Base-by-base conservation (phyloP, 2,329 filamentous ascomycete species). In the Nemania serpens region DNA sequence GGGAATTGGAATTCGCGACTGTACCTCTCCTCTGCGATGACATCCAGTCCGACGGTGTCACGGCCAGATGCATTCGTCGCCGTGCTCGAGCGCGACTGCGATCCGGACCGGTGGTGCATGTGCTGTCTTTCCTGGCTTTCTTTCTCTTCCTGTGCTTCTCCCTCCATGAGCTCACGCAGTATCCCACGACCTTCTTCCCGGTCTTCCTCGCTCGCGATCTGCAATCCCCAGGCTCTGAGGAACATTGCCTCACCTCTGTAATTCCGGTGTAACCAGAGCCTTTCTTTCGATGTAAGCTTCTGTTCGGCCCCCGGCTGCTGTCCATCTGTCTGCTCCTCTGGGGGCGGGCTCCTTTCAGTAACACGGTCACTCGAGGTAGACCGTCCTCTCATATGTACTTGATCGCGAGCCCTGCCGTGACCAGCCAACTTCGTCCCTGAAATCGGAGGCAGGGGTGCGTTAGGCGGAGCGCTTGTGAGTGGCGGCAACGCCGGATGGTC, bases 231-330 rank as follows among this genome's bases (percentile, higher is more conserved):
- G 6, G 70, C 68, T 18, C 63, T 66, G 29, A 72, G 58, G 58
- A 72, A 72, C 10, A 58, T 66, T 3, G 69, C 68, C 55, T 72
- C 70, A 41, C 70, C 70, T 13, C 69, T 68, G 58, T 72, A 72
- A 42, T 72, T 66, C 33, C 63, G 53, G 58, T 72, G 70, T 29
- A 72, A 50, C 70, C 70, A 72, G 25, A 70, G 61, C 6, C 69
- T 61, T 41, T 72, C 70, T 50, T 67, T 66, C 2, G 66, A 41
- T 11, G 68, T 68, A 18, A 67, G 57, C 7, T 64, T 64, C 25
- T 57, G 55, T 37, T 62, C 49, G 13, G n/a, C 1, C n/a, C 45
- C 50, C 18, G 34, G 43, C 39, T 56, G 53, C n/a, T 47, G 51
- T 13, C 4, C 33, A 5, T 56, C 47, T 45, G 18, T 36, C 37